These are phyloP conservation scores for Macadamia integrifolia DNA, from an alignment of 164 flowering plant genomes.

Conservation along the genomic window DNA sequence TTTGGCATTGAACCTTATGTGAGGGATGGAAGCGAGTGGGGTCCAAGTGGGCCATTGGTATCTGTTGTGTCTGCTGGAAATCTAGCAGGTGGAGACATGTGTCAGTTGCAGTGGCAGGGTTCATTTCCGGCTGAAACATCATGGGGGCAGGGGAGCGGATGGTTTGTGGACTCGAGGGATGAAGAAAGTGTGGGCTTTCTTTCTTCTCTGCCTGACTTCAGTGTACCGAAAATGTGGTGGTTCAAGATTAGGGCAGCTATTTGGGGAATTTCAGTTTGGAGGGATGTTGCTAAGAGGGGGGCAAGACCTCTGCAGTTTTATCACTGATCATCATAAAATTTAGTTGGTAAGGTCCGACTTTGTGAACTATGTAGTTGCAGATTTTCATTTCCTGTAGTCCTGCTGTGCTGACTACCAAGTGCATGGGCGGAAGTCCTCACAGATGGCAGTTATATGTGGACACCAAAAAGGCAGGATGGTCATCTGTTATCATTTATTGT, in stretches of 20 bases:
- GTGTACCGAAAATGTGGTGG: slow-evolving; percentile 35
- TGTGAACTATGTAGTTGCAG: not conserved
- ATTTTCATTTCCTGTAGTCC: not conserved
- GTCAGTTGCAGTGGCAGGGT: slow-evolving; percentile 19
- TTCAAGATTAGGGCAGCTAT: slow-evolving; percentile 49
- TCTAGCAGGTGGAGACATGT: slow-evolving; percentile 10
- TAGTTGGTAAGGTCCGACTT: slow-evolving; percentile 5
- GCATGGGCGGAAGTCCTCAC: too few species aligned
- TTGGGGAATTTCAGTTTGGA: slow-evolving; percentile 29
- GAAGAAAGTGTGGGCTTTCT: slow-evolving; percentile 10
- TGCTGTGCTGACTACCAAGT: not conserved
- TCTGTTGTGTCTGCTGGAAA: slow-evolving; percentile 8
- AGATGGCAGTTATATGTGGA: too few species aligned
- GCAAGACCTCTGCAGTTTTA: slow-evolving; percentile 8
- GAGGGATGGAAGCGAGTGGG: slow-evolving; percentile 21
- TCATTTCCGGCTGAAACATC: slow-evolving; percentile 15
- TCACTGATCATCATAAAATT: slow-evolving; percentile 5
- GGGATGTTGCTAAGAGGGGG: slow-evolving; percentile 28
- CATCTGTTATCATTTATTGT: too few species aligned
- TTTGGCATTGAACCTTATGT: not conserved
- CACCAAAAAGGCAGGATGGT: too few species aligned
- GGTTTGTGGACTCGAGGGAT: slow-evolving; percentile 13
- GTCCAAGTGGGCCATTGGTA: slow-evolving; percentile 12
- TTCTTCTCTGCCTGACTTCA: slow-evolving; percentile 15
- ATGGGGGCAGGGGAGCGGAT: slow-evolving; percentile 23